A percentile compares a stretch with the other conserved stretches of the same genome.
phyloP scores from a whole-genome alignment of 2,329 filamentous ascomycete genomes.

The Gaeumannomyces sp. region DNA sequence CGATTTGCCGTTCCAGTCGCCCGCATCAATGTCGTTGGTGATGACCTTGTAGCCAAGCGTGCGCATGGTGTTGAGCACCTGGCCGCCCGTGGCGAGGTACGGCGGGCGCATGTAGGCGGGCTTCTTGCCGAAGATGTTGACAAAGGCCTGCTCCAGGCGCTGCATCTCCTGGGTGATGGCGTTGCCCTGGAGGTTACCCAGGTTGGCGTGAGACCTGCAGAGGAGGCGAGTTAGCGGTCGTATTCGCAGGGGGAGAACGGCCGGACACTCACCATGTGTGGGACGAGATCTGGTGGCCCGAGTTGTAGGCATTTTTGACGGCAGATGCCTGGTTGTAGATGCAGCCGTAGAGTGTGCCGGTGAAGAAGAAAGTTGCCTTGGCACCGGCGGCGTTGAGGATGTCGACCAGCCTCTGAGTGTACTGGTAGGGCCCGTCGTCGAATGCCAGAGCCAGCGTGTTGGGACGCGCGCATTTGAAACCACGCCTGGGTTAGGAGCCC shows the following conservation, averaged over 20 bases:
- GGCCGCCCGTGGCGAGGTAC: conserved; percentile 40
- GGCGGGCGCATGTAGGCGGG: conserved; percentile 45
- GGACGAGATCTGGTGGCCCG: conserved; percentile 47
- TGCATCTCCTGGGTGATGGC: conserved; percentile 42
- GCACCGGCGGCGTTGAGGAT: conserved; percentile 40
- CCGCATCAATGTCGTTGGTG: conserved; percentile 55
- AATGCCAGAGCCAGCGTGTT: conserved; percentile 45
- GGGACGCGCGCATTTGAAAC: conserved; percentile 38
- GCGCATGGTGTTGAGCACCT: conserved; percentile 34
- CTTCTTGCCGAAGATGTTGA: conserved; percentile 43
- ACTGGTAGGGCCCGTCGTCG: conserved; percentile 46
- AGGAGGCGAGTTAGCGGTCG: conserved; percentile 5
- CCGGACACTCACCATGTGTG: conserved; percentile 39
- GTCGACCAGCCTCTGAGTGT: conserved; percentile 43
- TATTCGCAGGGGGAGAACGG: not conserved
- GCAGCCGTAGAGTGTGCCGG: conserved; percentile 43
- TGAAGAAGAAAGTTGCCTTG: conserved; percentile 50
- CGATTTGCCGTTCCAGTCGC: conserved; percentile 52
- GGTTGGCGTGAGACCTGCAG: conserved; percentile 38
- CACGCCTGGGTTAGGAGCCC: conserved; percentile 32
- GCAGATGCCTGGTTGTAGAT: conserved; percentile 43
- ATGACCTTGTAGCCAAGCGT: conserved; percentile 52
- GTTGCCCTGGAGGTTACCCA: conserved; percentile 31
- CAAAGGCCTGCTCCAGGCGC: conserved; percentile 42
- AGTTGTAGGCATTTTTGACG: conserved; percentile 45